phyloP scores from a whole-genome alignment of 164 flowering plant species.

The Platanus orientalis region DNA sequence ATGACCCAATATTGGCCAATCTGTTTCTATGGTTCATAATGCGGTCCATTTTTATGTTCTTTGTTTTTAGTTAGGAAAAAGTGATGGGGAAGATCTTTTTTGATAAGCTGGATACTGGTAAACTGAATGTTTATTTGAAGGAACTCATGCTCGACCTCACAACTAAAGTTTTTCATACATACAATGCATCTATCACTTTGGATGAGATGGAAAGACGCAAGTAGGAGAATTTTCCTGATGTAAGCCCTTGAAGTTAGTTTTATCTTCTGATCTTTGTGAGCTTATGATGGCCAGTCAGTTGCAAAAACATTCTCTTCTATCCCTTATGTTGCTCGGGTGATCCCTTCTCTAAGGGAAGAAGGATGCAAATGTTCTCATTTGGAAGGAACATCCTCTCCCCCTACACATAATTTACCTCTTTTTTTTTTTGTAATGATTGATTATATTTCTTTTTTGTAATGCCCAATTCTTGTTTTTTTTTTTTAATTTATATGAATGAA shows the following conservation, averaged over 20 bases:
- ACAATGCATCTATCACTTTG: conserved; percentile 93
- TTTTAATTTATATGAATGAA: too few relatives aligned
- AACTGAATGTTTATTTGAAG: conserved; percentile 92
- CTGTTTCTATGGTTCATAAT: background rate
- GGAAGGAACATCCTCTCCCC: too few relatives aligned
- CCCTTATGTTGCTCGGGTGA: too few relatives aligned
- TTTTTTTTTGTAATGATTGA: too few relatives aligned
- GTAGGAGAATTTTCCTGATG: background rate
- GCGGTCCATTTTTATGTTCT: background rate
- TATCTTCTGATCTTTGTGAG: background rate
- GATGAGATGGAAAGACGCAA: conserved; percentile 75
- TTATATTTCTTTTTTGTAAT: too few relatives aligned
- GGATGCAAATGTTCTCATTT: too few relatives aligned
- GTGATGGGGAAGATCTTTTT: conserved; percentile 74
- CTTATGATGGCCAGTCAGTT: too few relatives aligned
- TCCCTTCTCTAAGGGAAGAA: too few relatives aligned
- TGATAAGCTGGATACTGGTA: conserved; percentile 83
- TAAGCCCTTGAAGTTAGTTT: conserved; percentile 1
- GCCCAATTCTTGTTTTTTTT: too few relatives aligned
- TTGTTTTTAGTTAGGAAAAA: conserved; percentile 61
- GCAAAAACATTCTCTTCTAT: too few relatives aligned
- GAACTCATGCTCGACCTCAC: conserved; percentile 99
- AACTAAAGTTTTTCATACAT: conserved; percentile 98
- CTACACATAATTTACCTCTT: too few relatives aligned
- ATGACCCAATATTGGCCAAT: background rate